Conservation (phyloP, 2,329 filamentous ascomycete species). For the Fusarium siculi region DNA sequence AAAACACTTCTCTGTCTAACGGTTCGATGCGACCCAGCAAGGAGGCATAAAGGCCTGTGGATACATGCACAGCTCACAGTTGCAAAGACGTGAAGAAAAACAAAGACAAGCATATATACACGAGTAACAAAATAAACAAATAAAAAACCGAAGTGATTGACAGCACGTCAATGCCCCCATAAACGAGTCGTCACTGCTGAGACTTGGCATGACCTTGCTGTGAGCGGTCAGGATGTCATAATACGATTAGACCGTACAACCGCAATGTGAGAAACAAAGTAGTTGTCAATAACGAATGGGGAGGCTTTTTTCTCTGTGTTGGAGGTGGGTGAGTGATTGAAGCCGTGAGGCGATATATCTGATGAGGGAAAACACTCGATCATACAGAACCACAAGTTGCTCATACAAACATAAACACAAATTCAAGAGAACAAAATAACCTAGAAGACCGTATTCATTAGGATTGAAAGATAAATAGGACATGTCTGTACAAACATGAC, state of each 20-base stretch:
- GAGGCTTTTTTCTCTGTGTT: neutral
- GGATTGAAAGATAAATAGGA: neutral
- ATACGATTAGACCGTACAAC: neutral
- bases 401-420: no score
- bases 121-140: no score
- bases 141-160: neutral
- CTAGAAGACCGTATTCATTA: no score
- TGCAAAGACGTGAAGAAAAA: neutral
- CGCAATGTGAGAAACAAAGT: neutral
- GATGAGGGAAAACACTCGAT: neutral
- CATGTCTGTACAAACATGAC: neutral
- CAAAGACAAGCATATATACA: neutral
- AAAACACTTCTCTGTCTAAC: neutral
- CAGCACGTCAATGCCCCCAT: neutral
- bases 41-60: no score
- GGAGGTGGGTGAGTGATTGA: neutral
- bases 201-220: neutral
- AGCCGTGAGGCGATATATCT: neutral
- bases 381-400: neutral
- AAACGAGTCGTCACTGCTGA: neutral
- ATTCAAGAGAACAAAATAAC: fast-evolving
- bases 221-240: neutral
- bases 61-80: neutral
- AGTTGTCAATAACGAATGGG: no score
- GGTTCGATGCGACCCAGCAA: neutral